Percentiles rank a stretch among this genome's conserved stretches.
Conservation (phyloP, 371 early-diverging fungal genomes). For the Lichtheimia ramosa region DNA sequence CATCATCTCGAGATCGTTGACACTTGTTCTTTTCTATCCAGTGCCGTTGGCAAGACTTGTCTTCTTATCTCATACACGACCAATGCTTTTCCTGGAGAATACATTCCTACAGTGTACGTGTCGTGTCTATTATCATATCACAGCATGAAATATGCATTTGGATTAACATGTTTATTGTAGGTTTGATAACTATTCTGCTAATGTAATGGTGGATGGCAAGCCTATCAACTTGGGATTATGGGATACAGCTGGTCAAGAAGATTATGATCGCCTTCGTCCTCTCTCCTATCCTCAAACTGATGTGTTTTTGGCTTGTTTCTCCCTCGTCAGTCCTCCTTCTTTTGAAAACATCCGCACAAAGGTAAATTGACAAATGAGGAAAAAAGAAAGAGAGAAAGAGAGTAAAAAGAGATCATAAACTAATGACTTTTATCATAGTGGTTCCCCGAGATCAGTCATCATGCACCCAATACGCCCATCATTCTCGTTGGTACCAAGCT, state of each 20-base stretch:
- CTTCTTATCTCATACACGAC: constrained; percentile 77
- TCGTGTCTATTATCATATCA: neutral
- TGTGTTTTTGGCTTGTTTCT: constrained; percentile 84
- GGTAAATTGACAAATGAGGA: constrained; percentile 30
- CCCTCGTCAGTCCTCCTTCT: constrained; percentile 72
- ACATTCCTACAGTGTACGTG: constrained; percentile 73
- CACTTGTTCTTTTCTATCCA: constrained; percentile 17
- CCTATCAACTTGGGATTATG: constrained; percentile 83
- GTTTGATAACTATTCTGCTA: constrained; percentile 84
- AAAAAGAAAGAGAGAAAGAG: neutral
- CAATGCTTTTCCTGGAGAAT: constrained; percentile 80
- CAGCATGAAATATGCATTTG: neutral
- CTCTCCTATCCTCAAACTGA: constrained; percentile 89
- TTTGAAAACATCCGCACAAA: constrained; percentile 81
- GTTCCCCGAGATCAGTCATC: constrained; percentile 94
- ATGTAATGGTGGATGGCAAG: constrained; percentile 79
- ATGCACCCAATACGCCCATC: constrained; percentile 92
- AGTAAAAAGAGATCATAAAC: neutral
- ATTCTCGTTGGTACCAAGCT: constrained; percentile 98
- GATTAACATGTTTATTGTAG: constrained; percentile 8
- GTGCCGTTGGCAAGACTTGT: constrained; percentile 84
- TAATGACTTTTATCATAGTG: constrained; percentile 56
- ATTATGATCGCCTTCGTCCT: constrained; percentile 97
- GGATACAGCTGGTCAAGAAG: constrained; percentile 99
- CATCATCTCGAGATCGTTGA: constrained; percentile 13